These are phyloP conservation scores for Wickerhamomyces mucosus DNA, from an alignment of 805 yeast species.

Conservation along the genomic window DNA sequence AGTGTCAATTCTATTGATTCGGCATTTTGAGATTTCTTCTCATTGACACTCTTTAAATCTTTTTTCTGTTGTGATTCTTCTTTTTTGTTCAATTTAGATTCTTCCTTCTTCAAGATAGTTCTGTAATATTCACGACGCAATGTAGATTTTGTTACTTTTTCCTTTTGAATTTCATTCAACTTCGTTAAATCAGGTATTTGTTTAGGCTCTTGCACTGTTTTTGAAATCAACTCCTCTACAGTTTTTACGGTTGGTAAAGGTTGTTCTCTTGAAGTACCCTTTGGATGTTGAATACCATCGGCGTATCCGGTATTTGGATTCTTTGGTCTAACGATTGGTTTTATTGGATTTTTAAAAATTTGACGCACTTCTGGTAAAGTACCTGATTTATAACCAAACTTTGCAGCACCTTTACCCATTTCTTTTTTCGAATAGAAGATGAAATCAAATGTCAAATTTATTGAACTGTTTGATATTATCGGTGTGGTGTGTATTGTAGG, in stretches of 20 bases:
- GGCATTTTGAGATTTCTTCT: conserved; percentile 30
- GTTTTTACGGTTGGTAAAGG: conserved; percentile 43
- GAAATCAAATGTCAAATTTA: no score
- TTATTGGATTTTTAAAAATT: conserved; percentile 55
- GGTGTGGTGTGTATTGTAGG: no score
- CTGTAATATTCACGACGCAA: conserved; percentile 64
- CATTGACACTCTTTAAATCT: conserved; percentile 21
- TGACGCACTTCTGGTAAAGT: conserved; percentile 71
- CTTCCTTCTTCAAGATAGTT: conserved; percentile 39
- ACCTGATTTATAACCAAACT: conserved; percentile 60
- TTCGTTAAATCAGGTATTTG: conserved; percentile 16
- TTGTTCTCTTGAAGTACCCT: conserved; percentile 48
- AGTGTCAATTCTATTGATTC: conserved; percentile 56
- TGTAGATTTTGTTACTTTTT: conserved; percentile 34
- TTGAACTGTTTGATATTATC: no score
- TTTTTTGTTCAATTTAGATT: conserved; percentile 24
- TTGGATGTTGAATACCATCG: conserved; percentile 59
- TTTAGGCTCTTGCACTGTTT: conserved; percentile 41
- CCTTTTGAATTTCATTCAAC: conserved; percentile 18
- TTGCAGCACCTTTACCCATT: conserved; percentile 40
- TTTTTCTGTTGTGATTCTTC: conserved; percentile 20
- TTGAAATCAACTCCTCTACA: conserved; percentile 48
- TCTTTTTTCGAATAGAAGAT: no score
- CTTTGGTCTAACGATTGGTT: conserved; percentile 31
- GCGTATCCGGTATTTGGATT: conserved; percentile 60